Base-by-base conservation (phyloP, 2,329 filamentous ascomycete genomes). In the Ascochyta lentis region DNA sequence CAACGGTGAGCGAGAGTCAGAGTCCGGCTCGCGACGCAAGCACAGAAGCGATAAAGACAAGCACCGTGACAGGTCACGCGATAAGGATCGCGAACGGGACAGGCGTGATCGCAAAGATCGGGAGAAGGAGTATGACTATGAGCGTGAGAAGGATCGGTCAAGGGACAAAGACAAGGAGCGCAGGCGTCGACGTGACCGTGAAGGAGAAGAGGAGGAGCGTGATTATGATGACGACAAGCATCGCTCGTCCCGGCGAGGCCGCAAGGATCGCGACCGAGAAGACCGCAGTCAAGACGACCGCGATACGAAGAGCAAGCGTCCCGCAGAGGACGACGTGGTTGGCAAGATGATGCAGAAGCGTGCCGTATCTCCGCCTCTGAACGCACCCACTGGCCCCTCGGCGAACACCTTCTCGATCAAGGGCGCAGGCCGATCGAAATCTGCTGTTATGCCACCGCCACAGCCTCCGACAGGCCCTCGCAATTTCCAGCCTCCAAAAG, bases 151-250 rank as follows among this genome's bases (percentile, higher is more conserved):
- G 65, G 79, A 71, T 34, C 58, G 70, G n/a, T 68, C 66, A 8
- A 67, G 70, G 12, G 72, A 74, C 13, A 74, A 73, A 48, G 72
- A 75, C 47, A 65, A 64, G 43, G 72, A 79, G 16, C 81, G 81
- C 29, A 80, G 80, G 55, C 81, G 82, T 3, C 81, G 80, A 26
- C 83, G 82, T 24, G 80, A 82, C 43, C 81, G 80, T 22, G 75
- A 69, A 24, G 64, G 40, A 44, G 77, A 69, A 54, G 68, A 69
- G 24, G 71, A 76, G 10, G 68, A 75, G 9, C 65, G 65, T 26
- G 71, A 73, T n/a, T 69, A 73, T 44, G 72, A 74, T n/a, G 73
- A 77, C 23, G 72, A 77, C 26, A 68, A 69, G 56, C 58, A 76
- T 57, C 74, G 81, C n/a, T 77, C 75, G 13, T 76, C 75, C 15